These are phyloP conservation scores for Geranomyces variabilis DNA, from an alignment of 192 early-diverging fungal genomes.

Conservation along the genomic window DNA sequence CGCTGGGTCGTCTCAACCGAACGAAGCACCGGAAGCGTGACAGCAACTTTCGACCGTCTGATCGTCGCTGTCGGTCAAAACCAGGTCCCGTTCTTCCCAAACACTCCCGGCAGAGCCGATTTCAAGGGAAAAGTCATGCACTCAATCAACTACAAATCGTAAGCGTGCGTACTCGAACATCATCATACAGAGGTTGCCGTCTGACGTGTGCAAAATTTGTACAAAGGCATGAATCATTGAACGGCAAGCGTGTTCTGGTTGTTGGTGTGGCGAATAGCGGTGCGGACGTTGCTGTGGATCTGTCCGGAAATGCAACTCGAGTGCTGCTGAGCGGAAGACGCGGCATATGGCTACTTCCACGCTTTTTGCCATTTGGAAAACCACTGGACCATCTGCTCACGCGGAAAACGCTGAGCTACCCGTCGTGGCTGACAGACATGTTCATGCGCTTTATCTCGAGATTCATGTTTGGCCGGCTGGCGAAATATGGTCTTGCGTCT, in stretches of 20 bases:
- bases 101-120: constrained; percentile 51
- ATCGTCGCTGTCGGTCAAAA: constrained; percentile 66
- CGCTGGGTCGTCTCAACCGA: constrained; percentile 10
- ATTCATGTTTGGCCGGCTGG: constrained; percentile 15
- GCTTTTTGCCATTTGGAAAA: constrained; percentile 22
- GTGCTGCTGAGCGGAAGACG: constrained; percentile 51
- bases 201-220: no score
- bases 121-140: constrained; percentile 57
- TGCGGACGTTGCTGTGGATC: constrained; percentile 58
- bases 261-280: constrained; percentile 65
- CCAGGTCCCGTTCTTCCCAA: constrained; percentile 52
- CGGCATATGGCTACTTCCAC: constrained; percentile 48
- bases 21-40: neutral
- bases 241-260: constrained; percentile 53
- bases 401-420: constrained; percentile 16
- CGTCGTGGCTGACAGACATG: constrained; percentile 12
- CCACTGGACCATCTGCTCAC: constrained; percentile 11
- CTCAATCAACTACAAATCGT: constrained; percentile 57
- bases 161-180: no score
- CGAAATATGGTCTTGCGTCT: neutral
- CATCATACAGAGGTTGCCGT: neutral
- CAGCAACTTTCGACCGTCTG: constrained; percentile 56
- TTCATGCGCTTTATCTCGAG: constrained; percentile 10
- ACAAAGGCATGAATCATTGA: constrained; percentile 46
- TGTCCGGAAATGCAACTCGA: constrained; percentile 52